Conservation (phyloP, 768 basidiomycete species). For the Leccinellum rugosiceps region DNA sequence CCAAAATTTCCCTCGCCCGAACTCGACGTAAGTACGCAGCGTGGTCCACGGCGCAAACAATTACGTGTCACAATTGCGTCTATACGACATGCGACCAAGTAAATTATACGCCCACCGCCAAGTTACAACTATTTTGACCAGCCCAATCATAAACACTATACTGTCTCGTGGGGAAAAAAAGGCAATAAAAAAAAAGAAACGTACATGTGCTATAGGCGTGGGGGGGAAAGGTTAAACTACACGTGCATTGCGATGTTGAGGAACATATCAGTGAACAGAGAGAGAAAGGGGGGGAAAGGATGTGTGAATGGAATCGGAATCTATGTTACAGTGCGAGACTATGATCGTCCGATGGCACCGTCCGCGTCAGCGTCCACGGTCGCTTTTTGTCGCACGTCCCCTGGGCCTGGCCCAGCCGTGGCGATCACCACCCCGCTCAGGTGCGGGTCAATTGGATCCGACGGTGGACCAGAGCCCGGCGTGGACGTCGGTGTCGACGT, state of each 20-base stretch:
- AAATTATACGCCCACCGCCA: conserved; percentile 3
- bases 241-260: conserved; percentile 9
- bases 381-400: conserved; percentile 27
- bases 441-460: conserved; percentile 34
- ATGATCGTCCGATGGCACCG: conserved; percentile 18
- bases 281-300: not conserved
- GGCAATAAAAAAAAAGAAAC: not conserved
- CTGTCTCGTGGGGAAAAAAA: not conserved
- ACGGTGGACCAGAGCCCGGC: conserved; percentile 32
- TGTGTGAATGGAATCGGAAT: not conserved
- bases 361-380: conserved; percentile 27
- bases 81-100: conserved; percentile 1
- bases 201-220: not conserved
- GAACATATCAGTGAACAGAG: not conserved
- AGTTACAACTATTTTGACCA: not conserved
- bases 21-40: no score
- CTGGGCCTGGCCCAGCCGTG: no score
- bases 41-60: not conserved
- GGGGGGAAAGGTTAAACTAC: conserved; percentile 11
- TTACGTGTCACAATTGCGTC: not conserved
- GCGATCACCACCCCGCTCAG: conserved; percentile 24
- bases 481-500: conserved; percentile 35
- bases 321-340: not conserved
- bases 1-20: no score
- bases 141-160: not conserved